A percentile compares a stretch with the other conserved stretches of the same genome.
Conservation (phyloP, 1,284 basidiomycete genomes). For the Coniferiporia weirii region DNA sequence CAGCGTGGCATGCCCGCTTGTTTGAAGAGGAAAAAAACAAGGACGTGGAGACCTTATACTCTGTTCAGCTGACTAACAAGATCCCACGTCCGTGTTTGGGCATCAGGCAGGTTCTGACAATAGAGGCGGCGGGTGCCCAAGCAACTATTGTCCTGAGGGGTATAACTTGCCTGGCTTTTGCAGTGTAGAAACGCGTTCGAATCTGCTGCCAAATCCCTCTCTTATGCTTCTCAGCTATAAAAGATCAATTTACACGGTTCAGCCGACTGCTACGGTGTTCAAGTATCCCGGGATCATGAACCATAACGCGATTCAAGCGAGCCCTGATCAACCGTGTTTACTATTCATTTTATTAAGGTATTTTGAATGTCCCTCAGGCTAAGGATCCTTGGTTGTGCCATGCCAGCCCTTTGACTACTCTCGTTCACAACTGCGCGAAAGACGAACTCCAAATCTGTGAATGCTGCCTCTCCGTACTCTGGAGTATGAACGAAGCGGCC, state of each 20-base stretch:
- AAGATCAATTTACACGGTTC: neutral
- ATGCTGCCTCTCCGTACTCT: too few species aligned
- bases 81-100: neutral
- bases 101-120: neutral
- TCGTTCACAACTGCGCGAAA: too few species aligned
- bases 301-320: too few species aligned
- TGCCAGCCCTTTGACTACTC: too few species aligned
- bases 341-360: too few species aligned
- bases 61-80: neutral
- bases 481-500: too few species aligned
- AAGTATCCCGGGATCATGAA: too few species aligned
- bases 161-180: neutral
- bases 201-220: neutral
- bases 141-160: neutral
- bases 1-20: slow-evolving; percentile 21
- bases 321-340: too few species aligned
- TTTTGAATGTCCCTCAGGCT: too few species aligned
- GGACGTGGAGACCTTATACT: slow-evolving; percentile 4
- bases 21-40: slow-evolving; percentile 2
- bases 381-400: too few species aligned
- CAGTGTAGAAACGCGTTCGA: neutral
- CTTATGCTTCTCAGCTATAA: neutral
- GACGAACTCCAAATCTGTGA: too few species aligned
- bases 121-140: neutral
- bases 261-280: neutral